phyloP scores from a whole-genome alignment of 768 basidiomycete genomes.

The Coprinopsis cinerea region DNA sequence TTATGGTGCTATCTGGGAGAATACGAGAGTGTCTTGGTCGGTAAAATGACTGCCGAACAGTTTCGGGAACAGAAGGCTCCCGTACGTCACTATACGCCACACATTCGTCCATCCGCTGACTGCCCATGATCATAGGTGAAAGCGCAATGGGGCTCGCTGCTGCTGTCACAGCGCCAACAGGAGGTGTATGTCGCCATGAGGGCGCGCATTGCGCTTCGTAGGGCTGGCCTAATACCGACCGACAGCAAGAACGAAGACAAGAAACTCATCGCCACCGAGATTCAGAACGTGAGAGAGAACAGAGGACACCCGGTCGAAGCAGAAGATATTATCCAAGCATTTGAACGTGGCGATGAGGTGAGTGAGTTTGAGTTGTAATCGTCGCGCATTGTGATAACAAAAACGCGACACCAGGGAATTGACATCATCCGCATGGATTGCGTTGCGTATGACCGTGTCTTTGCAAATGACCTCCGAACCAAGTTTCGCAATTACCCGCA shows the following conservation, averaged over 20 bases:
- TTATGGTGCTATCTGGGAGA: conserved; percentile 25
- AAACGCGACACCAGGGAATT: conserved; percentile 17
- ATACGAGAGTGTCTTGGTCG: conserved; percentile 16
- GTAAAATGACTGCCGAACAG: conserved; percentile 16
- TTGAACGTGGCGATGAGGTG: conserved; percentile 24
- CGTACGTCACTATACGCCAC: background rate
- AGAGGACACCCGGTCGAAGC: background rate
- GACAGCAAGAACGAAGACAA: conserved; percentile 3
- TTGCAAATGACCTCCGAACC: conserved; percentile 20
- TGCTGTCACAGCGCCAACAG: conserved; percentile 8
- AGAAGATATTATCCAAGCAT: background rate
- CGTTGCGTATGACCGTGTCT: conserved; percentile 25
- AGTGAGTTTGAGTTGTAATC: background rate
- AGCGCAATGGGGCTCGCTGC: conserved; percentile 13
- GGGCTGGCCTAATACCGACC: conserved; percentile 8
- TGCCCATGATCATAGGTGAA: background rate
- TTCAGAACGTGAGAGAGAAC: background rate
- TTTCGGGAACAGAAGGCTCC: conserved; percentile 10
- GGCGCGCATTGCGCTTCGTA: conserved; percentile 22
- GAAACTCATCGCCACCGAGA: background rate
- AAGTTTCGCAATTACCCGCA: background rate
- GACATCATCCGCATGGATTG: conserved; percentile 27
- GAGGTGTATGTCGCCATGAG: conserved; percentile 20
- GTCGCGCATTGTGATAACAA: background rate
- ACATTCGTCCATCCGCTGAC: background rate